Evolutionary conservation across 2,329 filamentous ascomycete species (phyloP), one percentile per base, ranked within the genome.

Genomic region (Magnaporthiopsis incrustans): DNA sequence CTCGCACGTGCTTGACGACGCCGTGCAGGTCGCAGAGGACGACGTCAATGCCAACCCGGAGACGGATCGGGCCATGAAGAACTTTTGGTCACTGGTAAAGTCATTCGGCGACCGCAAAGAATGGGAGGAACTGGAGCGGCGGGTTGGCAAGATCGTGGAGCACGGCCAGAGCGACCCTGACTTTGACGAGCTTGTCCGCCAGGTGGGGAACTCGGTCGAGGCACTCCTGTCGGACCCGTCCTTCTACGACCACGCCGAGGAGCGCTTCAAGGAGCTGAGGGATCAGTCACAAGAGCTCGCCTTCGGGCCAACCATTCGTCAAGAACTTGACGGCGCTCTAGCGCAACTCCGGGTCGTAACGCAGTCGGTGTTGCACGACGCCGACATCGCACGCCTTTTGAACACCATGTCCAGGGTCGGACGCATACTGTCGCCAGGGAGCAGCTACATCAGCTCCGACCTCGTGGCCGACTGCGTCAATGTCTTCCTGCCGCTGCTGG

Each of bases 161-260:
- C 89, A 96, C 72, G 86, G 89, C 81, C 81, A 89, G 65, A 87
- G 86, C 44, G 91, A 97, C 69, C 89, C 90, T 0, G 62, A 95
- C 63, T 95, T 97, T 66, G 92, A 97, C 70, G 79, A 86, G 18
- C 77, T 97, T 32, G 85, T 96, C 72, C 82, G 82, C 27, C 86
- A 96, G 59, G 78, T 93, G 35, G 90, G 89, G 14, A 85, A 87
- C 64, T 85, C 90, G 4, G 75, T 97, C 5, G 89, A 96, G 71
- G 88, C 89, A 67, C 87, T 97, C 73, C 78, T 98, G 57, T 95
- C 87, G 0, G 90, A 97, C 67, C 93, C 94, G 0, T 84, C 88
- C 4, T 97, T 97, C 75, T 91, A 96, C 70, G 89, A 93, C 60
- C 82, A 91, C 56, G 86, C 87, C 0, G 85, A 89, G 30, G 74